Percentiles rank a stretch among this genome's conserved stretches.
Conservation (phyloP, 2,329 filamentous ascomycete genomes). For the Colletotrichum liaoningense region DNA sequence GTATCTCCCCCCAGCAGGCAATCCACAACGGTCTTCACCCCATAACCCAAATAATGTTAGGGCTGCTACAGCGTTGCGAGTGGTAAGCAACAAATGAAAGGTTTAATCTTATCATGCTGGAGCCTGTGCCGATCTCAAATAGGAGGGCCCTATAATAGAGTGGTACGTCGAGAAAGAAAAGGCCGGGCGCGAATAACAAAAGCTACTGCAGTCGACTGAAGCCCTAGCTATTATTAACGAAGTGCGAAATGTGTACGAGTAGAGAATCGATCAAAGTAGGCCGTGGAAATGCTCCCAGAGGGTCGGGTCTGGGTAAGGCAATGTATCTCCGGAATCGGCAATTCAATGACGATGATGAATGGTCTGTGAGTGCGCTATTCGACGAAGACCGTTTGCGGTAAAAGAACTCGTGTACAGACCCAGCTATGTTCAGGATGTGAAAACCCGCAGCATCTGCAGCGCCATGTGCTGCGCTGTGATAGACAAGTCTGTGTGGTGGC, state of each 20-base stretch:
- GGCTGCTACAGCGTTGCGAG: too few species aligned
- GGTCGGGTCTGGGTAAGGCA: neutral
- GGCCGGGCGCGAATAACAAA: neutral
- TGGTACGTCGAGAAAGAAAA: neutral
- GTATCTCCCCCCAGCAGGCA: too few species aligned
- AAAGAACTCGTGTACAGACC: neutral
- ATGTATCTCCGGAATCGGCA: constrained; percentile 8
- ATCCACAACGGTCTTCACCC: too few species aligned
- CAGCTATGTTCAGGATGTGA: neutral
- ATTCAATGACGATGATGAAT: neutral
- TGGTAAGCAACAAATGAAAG: too few species aligned
- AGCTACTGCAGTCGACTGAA: neutral
- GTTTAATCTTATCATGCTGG: neutral
- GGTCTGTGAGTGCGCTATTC: constrained; percentile 19
- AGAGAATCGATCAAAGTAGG: neutral
- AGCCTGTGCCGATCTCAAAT: neutral
- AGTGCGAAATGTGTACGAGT: neutral
- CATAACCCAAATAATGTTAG: too few species aligned
- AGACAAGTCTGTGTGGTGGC: neutral
- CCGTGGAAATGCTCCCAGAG: neutral
- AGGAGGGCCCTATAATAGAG: neutral
- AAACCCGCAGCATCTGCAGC: neutral
- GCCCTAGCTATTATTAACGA: neutral
- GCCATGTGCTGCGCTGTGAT: neutral
- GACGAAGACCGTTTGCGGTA: constrained; percentile 17